phyloP scores from a whole-genome alignment of 2,329 filamentous ascomycete species.

The Ophidiomyces ophidiicola region DNA sequence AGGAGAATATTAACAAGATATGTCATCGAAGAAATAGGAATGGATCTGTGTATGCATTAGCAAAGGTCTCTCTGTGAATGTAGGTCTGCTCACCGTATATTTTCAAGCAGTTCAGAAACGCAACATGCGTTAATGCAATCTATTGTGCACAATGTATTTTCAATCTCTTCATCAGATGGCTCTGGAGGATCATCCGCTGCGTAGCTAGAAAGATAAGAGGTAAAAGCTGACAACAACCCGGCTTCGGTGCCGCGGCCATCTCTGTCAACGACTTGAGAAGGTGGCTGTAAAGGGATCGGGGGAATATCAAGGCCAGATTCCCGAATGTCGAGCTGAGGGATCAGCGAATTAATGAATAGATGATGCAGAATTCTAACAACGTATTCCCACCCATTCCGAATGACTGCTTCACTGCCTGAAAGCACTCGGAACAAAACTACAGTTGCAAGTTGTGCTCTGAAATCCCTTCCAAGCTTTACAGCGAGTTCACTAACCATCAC shows the following conservation, averaged over 20 bases:
- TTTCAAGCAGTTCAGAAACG: conserved; percentile 68
- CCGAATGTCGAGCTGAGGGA: conserved; percentile 64
- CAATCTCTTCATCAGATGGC: conserved; percentile 90
- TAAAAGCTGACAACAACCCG: conserved; percentile 85
- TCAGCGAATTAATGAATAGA: conserved; percentile 87
- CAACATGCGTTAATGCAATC: conserved; percentile 88
- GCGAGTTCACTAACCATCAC: conserved; percentile 98
- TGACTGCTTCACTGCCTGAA: conserved; percentile 66
- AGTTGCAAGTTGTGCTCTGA: conserved; percentile 83
- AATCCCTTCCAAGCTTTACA: conserved; percentile 87
- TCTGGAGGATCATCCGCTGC: conserved; percentile 95
- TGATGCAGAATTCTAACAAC: conserved; percentile 88
- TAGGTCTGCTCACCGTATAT: conserved; percentile 54
- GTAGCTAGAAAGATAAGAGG: conserved; percentile 96
- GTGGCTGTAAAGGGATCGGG: conserved; percentile 76
- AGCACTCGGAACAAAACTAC: conserved; percentile 92
- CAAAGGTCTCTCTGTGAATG: conserved; percentile 9
- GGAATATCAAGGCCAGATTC: conserved; percentile 58
- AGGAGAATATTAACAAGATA: conserved; percentile 61
- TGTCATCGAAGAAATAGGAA: conserved; percentile 48
- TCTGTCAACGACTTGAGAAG: conserved; percentile 85
- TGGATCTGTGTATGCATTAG: conserved; percentile 37
- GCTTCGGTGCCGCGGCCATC: conserved; percentile 65
- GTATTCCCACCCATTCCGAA: conserved; percentile 49
- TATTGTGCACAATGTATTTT: conserved; percentile 86